These are phyloP conservation scores for Acanthamoeba triangularis DNA, from an alignment of 208 protist species.

Conservation along the genomic window DNA sequence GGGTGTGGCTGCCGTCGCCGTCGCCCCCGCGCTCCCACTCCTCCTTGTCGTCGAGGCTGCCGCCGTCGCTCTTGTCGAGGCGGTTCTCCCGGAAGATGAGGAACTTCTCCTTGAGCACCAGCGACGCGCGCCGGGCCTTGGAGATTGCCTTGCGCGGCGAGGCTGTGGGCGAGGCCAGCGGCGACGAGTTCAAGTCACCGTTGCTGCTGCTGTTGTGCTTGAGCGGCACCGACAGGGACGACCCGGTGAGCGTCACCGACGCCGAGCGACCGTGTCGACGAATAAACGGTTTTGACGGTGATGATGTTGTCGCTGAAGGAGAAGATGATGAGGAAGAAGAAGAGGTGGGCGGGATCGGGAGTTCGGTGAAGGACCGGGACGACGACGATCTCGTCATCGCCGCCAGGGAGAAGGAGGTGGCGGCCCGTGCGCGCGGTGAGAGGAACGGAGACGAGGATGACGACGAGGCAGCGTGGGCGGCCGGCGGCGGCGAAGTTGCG, in stretches of 20 bases:
- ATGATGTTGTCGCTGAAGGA: neutral
- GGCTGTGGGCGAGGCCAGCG: neutral
- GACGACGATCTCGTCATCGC: conserved; percentile 27
- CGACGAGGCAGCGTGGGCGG: neutral
- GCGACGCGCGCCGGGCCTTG: conserved; percentile 28
- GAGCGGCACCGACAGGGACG: neutral
- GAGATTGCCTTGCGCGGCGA: conserved; percentile 57
- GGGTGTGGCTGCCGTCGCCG: neutral
- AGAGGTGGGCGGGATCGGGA: neutral
- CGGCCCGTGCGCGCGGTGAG: neutral
- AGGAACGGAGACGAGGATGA: neutral
- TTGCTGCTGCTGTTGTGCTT: neutral
- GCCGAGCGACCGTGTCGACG: conserved; percentile 42
- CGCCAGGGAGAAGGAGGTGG: neutral
- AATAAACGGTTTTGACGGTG: neutral
- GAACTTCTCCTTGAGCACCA: conserved; percentile 53
- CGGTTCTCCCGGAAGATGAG: conserved; percentile 3
- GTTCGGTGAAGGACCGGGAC: conserved; percentile 23
- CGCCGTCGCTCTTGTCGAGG: neutral
- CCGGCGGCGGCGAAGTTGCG: neutral
- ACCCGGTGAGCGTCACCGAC: conserved; percentile 32
- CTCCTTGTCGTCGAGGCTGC: conserved; percentile 7
- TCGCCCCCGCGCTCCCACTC: conserved; percentile 9
- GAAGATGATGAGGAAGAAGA: neutral
- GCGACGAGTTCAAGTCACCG: neutral